Evolutionary conservation across 176 grass and related monocot species (phyloP).

Genomic region (maize (Zea mays)): Zm-B73-REFERENCE-NAM-5.0 NC_050096.1:118174501-118175000

Average conservation of each 20-base stretch:
- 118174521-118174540: slow-evolving; percentile 63
- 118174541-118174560: slow-evolving; percentile 44
- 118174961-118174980: slow-evolving; percentile 66
- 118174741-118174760: slow-evolving; percentile 87
- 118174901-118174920: not conserved
- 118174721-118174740: slow-evolving; percentile 74
- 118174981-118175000: slow-evolving; percentile 80
- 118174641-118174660: slow-evolving; percentile 22
- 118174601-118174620: slow-evolving; percentile 67
- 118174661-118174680: not conserved
- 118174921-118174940: not conserved
- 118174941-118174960: not conserved
- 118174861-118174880: slow-evolving; percentile 83
- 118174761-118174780: slow-evolving; percentile 75
- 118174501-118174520: slow-evolving; percentile 24
- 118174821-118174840: slow-evolving; percentile 52
- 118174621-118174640: slow-evolving; percentile 20
- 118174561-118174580: slow-evolving; percentile 50
- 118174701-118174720: slow-evolving; percentile 56
- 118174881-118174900: slow-evolving; percentile 22
- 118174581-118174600: slow-evolving; percentile 60
- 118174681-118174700: slow-evolving; percentile 4
- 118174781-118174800: slow-evolving; percentile 88
- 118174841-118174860: slow-evolving; percentile 55
- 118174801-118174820: slow-evolving; percentile 81